Evolutionary conservation across 169 alveolate genomes (phyloP).

Genomic region (Blepharisma undulans): DNA sequence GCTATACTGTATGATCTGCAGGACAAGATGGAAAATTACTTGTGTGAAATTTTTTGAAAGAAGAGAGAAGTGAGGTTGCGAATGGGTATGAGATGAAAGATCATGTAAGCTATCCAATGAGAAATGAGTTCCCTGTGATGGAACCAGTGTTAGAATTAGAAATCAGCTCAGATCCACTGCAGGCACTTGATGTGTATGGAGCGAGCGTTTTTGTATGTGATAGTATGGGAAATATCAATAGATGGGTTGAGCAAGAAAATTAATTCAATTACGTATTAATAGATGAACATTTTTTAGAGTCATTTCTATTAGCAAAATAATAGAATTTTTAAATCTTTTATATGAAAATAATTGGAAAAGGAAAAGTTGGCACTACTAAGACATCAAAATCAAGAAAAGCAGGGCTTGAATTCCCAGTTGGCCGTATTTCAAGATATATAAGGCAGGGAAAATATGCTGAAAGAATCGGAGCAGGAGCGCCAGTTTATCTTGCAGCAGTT

Average conservation of each 20-base stretch:
- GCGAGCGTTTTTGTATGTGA: slow-evolving; percentile 12
- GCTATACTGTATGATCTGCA: neutral
- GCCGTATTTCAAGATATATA: neutral
- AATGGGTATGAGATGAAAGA: neutral
- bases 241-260: neutral
- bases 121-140: neutral
- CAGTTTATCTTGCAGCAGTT: neutral
- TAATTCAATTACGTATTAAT: neutral
- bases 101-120: neutral
- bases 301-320: neutral
- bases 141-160: neutral
- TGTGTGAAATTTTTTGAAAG: neutral
- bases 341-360: neutral
- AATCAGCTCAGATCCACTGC: slow-evolving; percentile 7
- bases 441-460: neutral
- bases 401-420: neutral
- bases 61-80: neutral
- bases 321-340: neutral
- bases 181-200: neutral
- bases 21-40: slow-evolving; percentile 26
- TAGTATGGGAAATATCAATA: neutral
- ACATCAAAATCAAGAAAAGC: neutral
- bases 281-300: neutral
- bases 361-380: neutral
- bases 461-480: neutral